phyloP scores from a whole-genome alignment of 139 green algal species.

The Nannochloris sp. region DNA sequence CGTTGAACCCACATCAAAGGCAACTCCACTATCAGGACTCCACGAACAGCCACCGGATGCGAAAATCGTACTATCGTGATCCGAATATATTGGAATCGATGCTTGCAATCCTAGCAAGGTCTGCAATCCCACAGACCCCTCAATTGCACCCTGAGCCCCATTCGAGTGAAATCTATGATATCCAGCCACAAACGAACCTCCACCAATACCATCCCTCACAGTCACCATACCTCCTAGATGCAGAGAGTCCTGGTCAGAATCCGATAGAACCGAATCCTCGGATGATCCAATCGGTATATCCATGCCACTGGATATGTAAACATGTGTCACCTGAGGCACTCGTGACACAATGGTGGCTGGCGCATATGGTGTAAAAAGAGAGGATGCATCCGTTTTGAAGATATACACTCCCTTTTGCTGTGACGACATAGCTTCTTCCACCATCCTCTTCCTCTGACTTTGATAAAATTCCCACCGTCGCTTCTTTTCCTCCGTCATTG shows the following conservation, averaged over 20 bases:
- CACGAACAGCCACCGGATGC: background rate
- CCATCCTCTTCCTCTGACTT: conserved; percentile 11
- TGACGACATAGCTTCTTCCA: conserved; percentile 4
- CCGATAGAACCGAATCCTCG: conserved; percentile 11
- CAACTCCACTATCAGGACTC: conserved; percentile 17
- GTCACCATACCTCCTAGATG: conserved; percentile 36
- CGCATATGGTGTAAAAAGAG: conserved; percentile 30
- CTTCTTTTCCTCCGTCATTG: conserved; percentile 32
- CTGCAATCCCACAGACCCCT: conserved; percentile 23
- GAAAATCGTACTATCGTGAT: background rate
- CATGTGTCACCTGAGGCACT: conserved; percentile 30
- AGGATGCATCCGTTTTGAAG: conserved; percentile 30
- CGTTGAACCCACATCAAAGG: conserved; percentile 19
- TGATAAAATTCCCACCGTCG: conserved; percentile 33
- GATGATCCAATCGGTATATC: conserved; percentile 22
- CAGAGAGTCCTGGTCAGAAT: conserved; percentile 11
- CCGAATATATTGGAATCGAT: conserved; percentile 19
- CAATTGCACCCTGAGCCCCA: conserved; percentile 8
- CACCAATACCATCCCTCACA: conserved; percentile 24
- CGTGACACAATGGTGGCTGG: conserved; percentile 1
- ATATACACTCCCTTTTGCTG: conserved; percentile 32
- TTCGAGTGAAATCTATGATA: conserved; percentile 24
- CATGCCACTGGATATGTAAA: conserved; percentile 31
- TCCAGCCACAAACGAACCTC: conserved; percentile 31
- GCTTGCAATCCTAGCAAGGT: conserved; percentile 16